Evolutionary conservation across 2,329 filamentous ascomycete genomes (phyloP), one percentile per base, ranked within the genome.

Genomic region (Orbilia blumenaviensis): DNA sequence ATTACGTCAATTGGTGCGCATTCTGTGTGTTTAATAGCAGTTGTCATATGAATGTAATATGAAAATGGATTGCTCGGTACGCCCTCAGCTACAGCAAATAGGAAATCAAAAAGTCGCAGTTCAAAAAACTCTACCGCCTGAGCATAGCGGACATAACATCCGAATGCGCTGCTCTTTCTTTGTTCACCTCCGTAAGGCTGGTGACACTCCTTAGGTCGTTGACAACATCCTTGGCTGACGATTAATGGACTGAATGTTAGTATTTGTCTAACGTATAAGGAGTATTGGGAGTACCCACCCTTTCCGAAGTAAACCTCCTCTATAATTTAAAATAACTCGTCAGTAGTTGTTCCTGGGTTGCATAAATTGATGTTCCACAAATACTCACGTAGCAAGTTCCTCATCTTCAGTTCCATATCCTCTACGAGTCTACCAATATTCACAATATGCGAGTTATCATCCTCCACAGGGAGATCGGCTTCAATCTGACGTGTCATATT

Each of bases 341-440:
- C n/a, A n/a, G n/a, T n/a, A n/a, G n/a, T n/a, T n/a, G n/a, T n/a
- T n/a, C n/a, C n/a, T n/a, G n/a, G n/a, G n/a, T n/a, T n/a, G n/a
- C n/a, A n/a, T n/a, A 10, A 36, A 23, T 18, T 0, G 18, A 14
- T 38, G n/a, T n/a, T n/a, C 16, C n/a, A 18, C 50, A 21, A 21
- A 7, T 18, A 82, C 84, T 78, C 83, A 87, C 86, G 94, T 83
- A 99, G 86, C 83, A 98, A 84, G 84, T 99, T 99, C 79, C 95
- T 89, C 95, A 99, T 98, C 87, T 97, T 97, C 83, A 97, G 89
- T 85, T 99, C 95, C 95, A 99, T 98, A 83, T 99, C 95, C 86
- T 99, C 95, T 62, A 99, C 94, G 82, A 99, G 87, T 48, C 79
- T 78, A 71, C 95, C 95, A 76, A 98, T 92, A 84, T 99, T 99